Conservation (phyloP, 2,329 filamentous ascomycete species). For the Colletotrichum sp. region DNA sequence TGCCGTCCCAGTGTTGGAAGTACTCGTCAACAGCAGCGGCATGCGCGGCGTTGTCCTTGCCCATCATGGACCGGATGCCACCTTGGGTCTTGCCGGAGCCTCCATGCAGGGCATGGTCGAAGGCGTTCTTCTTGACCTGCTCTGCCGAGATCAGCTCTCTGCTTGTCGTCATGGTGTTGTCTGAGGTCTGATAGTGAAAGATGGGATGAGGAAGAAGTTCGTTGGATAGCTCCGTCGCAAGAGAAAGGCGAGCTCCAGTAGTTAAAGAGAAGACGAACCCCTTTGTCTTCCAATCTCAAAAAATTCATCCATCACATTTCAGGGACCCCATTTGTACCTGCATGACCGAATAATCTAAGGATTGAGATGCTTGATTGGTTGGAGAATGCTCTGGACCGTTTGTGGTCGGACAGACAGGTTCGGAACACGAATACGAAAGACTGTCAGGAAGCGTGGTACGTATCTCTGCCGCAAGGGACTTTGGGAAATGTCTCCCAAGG, state of each 20-base stretch:
- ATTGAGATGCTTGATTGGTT: not conserved
- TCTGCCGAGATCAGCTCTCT: not conserved
- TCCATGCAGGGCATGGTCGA: not conserved
- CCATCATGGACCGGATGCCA: slow-evolving; percentile 80
- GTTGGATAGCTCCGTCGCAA: not conserved
- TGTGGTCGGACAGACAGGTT: not conserved
- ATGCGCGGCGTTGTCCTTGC: slow-evolving; percentile 75
- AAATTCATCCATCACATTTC: not conserved
- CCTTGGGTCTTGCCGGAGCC: slow-evolving; percentile 57
- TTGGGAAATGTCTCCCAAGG: not conserved
- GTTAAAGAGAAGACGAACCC: not conserved
- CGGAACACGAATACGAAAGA: not conserved
- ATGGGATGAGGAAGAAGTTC: not conserved
- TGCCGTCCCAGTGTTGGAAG: slow-evolving; percentile 92
- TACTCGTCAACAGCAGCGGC: slow-evolving; percentile 84
- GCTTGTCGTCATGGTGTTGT: not conserved
- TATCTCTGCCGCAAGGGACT: not conserved
- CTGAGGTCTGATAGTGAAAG: not conserved
- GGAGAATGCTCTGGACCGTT: not conserved
- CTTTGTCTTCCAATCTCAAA: not conserved
- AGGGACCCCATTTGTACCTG: not conserved
- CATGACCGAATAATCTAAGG: not conserved
- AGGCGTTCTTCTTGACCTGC: not conserved
- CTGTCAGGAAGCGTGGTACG: not conserved
- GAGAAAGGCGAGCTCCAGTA: not conserved